Conservation (phyloP, 1,139 yeast genomes). For the Pichia kudriavzevii region DNA sequence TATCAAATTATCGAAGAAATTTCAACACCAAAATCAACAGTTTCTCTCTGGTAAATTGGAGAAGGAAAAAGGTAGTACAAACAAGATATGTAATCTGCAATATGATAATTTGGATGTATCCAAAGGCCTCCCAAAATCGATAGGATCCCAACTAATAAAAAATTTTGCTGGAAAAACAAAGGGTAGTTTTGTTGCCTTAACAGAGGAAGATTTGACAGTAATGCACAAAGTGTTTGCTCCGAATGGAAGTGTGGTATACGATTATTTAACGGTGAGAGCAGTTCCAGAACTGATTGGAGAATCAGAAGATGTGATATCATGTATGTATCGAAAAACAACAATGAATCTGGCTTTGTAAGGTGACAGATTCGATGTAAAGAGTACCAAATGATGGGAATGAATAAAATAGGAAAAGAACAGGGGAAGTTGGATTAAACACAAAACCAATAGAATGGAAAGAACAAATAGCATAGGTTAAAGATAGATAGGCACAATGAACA, state of each 20-base stretch:
- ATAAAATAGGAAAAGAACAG: neutral
- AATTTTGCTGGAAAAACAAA: slow-evolving; percentile 42
- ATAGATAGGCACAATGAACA: too few relatives aligned
- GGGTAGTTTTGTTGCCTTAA: slow-evolving; percentile 45
- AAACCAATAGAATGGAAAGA: neutral
- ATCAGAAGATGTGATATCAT: slow-evolving; percentile 12
- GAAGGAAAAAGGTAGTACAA: slow-evolving; percentile 9
- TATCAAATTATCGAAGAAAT: slow-evolving; percentile 21
- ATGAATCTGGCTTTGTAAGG: too few relatives aligned
- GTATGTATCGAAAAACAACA: slow-evolving; percentile 10
- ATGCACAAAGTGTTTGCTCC: slow-evolving; percentile 32
- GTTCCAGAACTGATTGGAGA: slow-evolving; percentile 19
- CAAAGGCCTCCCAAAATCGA: slow-evolving; percentile 39
- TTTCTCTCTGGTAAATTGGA: slow-evolving; percentile 6
- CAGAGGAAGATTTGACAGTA: slow-evolving; percentile 34
- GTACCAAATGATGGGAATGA: neutral
- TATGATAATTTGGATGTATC: slow-evolving; percentile 50
- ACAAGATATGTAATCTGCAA: slow-evolving; percentile 19
- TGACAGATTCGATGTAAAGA: neutral
- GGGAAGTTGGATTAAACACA: neutral
- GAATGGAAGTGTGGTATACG: slow-evolving; percentile 30
- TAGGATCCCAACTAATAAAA: slow-evolving; percentile 33
- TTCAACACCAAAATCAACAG: slow-evolving; percentile 16
- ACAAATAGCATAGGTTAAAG: neutral
- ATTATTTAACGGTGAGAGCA: slow-evolving; percentile 16